These are phyloP conservation scores for Cichorium intybus DNA, from an alignment of 140 eudicot genomes.

Conservation along the genomic window DNA sequence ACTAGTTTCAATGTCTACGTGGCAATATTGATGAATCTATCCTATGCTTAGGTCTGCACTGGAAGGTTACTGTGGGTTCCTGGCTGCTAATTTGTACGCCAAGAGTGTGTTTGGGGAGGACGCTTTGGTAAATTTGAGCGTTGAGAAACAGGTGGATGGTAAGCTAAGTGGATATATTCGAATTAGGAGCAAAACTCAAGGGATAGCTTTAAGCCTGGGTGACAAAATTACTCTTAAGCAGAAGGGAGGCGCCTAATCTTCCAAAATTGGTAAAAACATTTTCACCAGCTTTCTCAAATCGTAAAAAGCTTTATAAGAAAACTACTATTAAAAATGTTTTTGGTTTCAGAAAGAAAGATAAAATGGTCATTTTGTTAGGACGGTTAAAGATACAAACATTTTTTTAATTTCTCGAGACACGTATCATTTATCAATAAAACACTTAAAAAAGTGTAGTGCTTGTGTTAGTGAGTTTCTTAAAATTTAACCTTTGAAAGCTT, in stretches of 20 bases:
- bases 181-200: slow-evolving; percentile 50
- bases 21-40: background rate
- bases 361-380: background rate
- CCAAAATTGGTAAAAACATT: slow-evolving; percentile 4
- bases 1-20: background rate
- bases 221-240: slow-evolving; percentile 48
- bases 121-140: slow-evolving; percentile 43
- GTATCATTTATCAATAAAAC: too few species aligned
- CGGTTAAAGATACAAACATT: too few species aligned
- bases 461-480: background rate
- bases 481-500: background rate
- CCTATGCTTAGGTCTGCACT: slow-evolving; percentile 53
- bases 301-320: too few species aligned
- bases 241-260: slow-evolving; percentile 36
- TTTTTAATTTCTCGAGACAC: too few species aligned
- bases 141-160: slow-evolving; percentile 43
- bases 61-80: slow-evolving; percentile 82
- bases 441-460: too few species aligned
- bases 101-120: slow-evolving; percentile 92
- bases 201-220: slow-evolving; percentile 42
- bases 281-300: too few species aligned
- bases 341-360: background rate
- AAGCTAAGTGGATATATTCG: slow-evolving; percentile 44
- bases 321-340: too few species aligned
- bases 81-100: slow-evolving; percentile 85